Evolutionary conservation across 805 yeast species (phyloP).

Genomic region (Saccharomycopsis fodiens): DNA sequence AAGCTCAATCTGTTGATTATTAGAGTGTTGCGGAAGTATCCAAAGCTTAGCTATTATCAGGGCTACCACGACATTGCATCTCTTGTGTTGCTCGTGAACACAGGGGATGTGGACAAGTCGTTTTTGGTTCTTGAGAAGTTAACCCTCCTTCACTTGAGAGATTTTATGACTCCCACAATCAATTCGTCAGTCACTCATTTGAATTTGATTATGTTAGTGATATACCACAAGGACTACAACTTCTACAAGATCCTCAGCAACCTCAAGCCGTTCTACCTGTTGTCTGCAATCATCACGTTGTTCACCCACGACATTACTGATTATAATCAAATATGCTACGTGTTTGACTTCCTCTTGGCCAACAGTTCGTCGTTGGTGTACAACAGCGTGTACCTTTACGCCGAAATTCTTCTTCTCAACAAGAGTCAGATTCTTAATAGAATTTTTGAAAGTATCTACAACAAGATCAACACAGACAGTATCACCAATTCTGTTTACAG

Average conservation of each 20-base stretch:
- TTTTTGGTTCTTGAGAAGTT: constrained; percentile 45
- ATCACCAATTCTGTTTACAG: constrained; percentile 8
- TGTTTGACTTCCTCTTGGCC: constrained; percentile 67
- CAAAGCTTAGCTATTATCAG: constrained; percentile 71
- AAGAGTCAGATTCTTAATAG: constrained; percentile 36
- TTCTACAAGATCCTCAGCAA: constrained; percentile 32
- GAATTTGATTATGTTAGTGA: constrained; percentile 53
- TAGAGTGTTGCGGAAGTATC: constrained; percentile 51
- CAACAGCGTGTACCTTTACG: constrained; percentile 53
- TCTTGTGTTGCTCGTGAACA: constrained; percentile 49
- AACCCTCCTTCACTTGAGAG: constrained; percentile 61
- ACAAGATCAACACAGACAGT: constrained; percentile 2
- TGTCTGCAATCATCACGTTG: constrained; percentile 71
- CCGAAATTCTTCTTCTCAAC: constrained; percentile 40
- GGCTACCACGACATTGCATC: constrained; percentile 88
- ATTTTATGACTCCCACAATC: constrained; percentile 72
- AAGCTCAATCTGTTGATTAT: constrained; percentile 29
- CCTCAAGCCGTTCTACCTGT: constrained; percentile 56
- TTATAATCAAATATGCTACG: constrained; percentile 39
- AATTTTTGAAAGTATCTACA: constrained; percentile 20
- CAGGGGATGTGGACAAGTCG: constrained; percentile 43
- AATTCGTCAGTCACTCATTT: constrained; percentile 61
- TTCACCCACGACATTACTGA: constrained; percentile 63
- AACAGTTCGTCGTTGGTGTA: constrained; percentile 40
- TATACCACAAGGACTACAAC: constrained; percentile 40